phyloP scores from a whole-genome alignment of 768 basidiomycete species.

The Sarcodon sp. region DNA sequence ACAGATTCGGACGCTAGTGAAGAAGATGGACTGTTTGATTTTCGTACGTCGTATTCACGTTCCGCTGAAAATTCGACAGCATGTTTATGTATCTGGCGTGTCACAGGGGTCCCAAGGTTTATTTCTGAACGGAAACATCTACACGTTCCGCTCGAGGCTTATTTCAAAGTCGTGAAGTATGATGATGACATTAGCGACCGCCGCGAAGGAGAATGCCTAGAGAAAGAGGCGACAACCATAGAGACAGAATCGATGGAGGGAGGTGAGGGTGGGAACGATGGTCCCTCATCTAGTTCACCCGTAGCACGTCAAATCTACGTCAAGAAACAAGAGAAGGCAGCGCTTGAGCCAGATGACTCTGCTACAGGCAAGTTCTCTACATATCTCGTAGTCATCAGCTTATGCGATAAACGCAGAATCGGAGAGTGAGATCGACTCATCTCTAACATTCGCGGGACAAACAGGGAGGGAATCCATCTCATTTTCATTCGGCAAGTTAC shows the following conservation, averaged over 20 bases:
- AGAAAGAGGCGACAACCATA: not conserved
- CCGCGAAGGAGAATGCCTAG: not conserved
- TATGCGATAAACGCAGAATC: not conserved
- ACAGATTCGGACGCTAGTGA: not conserved
- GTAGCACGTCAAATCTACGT: not conserved
- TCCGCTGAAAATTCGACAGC: not conserved
- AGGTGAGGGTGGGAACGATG: not conserved
- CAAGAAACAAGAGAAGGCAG: not conserved
- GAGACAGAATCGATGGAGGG: not conserved
- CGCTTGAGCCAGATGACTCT: not conserved
- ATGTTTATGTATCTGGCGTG: not conserved
- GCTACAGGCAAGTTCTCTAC: not conserved
- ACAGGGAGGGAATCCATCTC: not conserved
- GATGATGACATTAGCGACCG: not conserved
- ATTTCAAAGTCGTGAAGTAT: not conserved
- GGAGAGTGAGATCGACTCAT: not conserved
- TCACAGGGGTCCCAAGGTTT: not conserved
- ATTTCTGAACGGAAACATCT: not conserved
- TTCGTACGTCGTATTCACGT: not conserved
- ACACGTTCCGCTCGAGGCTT: not conserved
- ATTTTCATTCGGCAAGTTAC: not conserved
- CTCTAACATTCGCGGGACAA: not conserved
- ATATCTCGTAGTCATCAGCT: not conserved
- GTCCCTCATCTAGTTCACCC: not conserved
- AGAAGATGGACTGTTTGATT: not conserved